Conservation (phyloP, 305 asterid species). For the Ilex paraguariensis region DNA sequence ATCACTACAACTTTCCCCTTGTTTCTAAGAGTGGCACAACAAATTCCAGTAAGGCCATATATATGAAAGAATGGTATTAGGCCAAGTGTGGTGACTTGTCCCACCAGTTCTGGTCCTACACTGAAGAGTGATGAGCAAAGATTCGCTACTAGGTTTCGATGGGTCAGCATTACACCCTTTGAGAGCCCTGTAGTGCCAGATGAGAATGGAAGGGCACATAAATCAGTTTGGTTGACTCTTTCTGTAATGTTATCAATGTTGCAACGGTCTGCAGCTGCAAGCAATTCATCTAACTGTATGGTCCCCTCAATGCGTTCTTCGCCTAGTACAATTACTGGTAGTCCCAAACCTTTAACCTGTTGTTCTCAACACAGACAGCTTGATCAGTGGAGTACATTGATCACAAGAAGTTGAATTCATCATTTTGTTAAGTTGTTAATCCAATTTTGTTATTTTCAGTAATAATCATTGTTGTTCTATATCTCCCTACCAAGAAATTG, state of each 20-base stretch:
- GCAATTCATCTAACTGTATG: constrained; percentile 65
- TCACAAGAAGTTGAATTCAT: too few relatives aligned
- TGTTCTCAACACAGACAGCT: too few relatives aligned
- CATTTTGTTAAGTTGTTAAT: too few relatives aligned
- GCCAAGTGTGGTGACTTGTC: constrained; percentile 72
- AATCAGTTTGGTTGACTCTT: constrained; percentile 56
- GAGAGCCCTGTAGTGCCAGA: constrained; percentile 95
- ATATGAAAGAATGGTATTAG: constrained; percentile 89
- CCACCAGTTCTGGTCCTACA: constrained; percentile 78
- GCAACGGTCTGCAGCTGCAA: constrained; percentile 79
- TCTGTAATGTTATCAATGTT: constrained; percentile 40
- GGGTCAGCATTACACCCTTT: constrained; percentile 95
- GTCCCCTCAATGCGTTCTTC: constrained; percentile 72
- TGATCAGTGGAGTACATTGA: too few relatives aligned
- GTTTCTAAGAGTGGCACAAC: constrained; percentile 84
- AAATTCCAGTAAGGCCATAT: constrained; percentile 79
- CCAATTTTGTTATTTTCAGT: too few relatives aligned
- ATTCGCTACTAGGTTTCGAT: constrained; percentile 76
- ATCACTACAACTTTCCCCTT: constrained; percentile 89
- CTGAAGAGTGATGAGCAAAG: constrained; percentile 83
- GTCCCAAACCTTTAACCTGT: constrained; percentile 77
- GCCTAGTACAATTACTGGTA: constrained; percentile 70
- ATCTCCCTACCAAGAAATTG: too few relatives aligned
- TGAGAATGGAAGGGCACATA: constrained; percentile 93
- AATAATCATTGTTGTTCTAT: too few relatives aligned